Conservation (phyloP, 129 eudicot species). For the Flaveria ramosissima region DNA sequence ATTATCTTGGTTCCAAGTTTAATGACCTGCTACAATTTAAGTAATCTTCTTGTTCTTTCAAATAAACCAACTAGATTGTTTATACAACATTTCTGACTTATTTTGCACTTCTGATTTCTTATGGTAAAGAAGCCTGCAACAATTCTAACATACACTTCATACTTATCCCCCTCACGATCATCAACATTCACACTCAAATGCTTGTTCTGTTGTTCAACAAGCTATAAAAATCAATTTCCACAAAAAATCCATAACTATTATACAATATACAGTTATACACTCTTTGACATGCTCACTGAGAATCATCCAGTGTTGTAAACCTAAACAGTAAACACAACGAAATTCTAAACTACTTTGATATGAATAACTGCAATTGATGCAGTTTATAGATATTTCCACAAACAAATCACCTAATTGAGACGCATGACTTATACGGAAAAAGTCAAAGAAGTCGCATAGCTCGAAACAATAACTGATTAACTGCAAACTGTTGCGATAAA, state of each 20-base stretch:
- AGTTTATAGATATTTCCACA: neutral
- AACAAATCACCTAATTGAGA: neutral
- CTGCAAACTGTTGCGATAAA: neutral
- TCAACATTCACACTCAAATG: neutral
- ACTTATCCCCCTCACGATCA: neutral
- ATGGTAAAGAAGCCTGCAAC: neutral
- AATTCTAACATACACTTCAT: neutral
- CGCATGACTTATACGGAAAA: neutral
- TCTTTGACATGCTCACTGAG: constrained; percentile 17
- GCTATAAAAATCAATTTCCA: neutral
- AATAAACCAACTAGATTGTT: constrained; percentile 9
- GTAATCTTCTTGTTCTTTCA: neutral
- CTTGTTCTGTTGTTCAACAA: neutral
- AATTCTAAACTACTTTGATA: neutral
- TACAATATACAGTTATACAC: neutral
- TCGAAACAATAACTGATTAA: neutral
- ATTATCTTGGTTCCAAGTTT: constrained; percentile 10
- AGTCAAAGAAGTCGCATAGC: neutral
- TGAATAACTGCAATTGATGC: neutral
- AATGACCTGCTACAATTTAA: neutral
- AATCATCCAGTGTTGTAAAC: neutral
- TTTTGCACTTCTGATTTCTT: too few relatives aligned
- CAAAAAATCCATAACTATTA: neutral
- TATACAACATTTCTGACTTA: constrained; percentile 21
- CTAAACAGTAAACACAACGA: constrained; percentile 17